Conservation (phyloP, 495 filamentous ascomycete genomes). For the Penicillium verhagenii region DNA sequence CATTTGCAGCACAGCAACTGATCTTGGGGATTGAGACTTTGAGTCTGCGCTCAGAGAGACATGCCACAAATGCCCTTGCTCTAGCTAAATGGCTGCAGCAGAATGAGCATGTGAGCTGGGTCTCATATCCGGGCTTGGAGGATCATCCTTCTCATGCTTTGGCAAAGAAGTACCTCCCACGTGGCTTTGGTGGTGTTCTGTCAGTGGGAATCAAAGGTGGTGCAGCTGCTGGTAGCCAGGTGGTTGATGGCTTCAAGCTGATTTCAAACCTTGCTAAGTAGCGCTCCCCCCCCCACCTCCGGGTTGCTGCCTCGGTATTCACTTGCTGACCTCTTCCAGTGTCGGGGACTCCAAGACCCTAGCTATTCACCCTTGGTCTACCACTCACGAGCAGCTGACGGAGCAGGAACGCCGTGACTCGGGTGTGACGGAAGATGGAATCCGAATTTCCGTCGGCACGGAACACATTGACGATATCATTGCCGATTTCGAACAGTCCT, state of each 20-base stretch:
- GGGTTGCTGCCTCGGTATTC: constrained; percentile 1
- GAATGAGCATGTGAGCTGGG: constrained; percentile 85
- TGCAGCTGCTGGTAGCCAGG: constrained; percentile 71
- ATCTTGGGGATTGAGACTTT: constrained; percentile 89
- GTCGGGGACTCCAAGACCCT: constrained; percentile 79
- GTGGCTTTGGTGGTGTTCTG: constrained; percentile 89
- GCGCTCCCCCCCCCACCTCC: constrained; percentile 13
- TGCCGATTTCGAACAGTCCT: constrained; percentile 91
- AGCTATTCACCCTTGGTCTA: constrained; percentile 94
- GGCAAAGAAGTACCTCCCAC: constrained; percentile 86
- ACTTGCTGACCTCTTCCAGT: constrained; percentile 34
- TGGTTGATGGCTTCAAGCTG: constrained; percentile 94
- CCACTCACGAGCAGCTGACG: constrained; percentile 90
- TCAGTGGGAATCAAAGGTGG: constrained; percentile 94
- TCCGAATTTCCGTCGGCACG: constrained; percentile 94
- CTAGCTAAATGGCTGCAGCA: constrained; percentile 83
- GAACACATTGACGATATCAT: constrained; percentile 99
- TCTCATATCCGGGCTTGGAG: constrained; percentile 87
- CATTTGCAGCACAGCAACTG: constrained; percentile 94
- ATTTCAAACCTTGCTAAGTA: constrained; percentile 90
- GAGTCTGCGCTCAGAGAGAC: constrained; percentile 79
- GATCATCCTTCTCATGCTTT: constrained; percentile 74
- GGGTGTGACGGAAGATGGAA: constrained; percentile 88
- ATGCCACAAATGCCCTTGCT: constrained; percentile 79
- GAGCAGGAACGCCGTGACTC: constrained; percentile 79